These are phyloP conservation scores for Talaromyces verruculosus DNA, from an alignment of 2,329 filamentous ascomycete species.

Conservation along the genomic window DNA sequence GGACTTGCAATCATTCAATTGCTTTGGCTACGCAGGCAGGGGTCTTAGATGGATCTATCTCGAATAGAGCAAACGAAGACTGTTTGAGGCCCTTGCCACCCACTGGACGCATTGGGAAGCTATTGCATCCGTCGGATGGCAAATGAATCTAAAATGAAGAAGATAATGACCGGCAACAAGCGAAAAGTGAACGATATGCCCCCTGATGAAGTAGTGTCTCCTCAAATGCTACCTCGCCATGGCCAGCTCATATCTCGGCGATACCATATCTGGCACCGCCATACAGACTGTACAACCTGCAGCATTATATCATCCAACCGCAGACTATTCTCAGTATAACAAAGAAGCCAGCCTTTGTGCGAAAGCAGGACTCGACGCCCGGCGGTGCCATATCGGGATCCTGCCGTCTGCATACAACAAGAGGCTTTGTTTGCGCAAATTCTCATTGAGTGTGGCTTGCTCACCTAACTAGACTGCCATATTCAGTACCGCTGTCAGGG, in stretches of 20 bases:
- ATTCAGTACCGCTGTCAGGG: background rate
- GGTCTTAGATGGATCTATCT: too few relatives aligned
- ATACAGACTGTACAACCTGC: background rate
- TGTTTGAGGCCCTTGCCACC: too few relatives aligned
- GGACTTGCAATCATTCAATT: too few relatives aligned
- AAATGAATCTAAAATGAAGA: too few relatives aligned
- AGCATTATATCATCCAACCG: background rate
- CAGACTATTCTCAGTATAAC: background rate
- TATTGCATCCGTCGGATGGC: too few relatives aligned
- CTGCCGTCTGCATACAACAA: background rate
- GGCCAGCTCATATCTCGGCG: background rate
- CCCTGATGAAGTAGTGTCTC: background rate
- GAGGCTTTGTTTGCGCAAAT: background rate
- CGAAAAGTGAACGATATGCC: too few relatives aligned
- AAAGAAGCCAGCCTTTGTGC: background rate
- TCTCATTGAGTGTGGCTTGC: background rate
- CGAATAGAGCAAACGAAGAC: too few relatives aligned
- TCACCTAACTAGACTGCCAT: background rate
- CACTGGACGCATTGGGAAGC: too few relatives aligned
- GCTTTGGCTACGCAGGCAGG: too few relatives aligned
- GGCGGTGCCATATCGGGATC: background rate
- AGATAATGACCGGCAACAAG: too few relatives aligned
- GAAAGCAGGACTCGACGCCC: background rate
- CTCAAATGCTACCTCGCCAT: background rate
- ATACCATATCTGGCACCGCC: background rate